phyloP scores from a whole-genome alignment of 257 asterid genomes.

The Solanum clarkiae region DNA sequence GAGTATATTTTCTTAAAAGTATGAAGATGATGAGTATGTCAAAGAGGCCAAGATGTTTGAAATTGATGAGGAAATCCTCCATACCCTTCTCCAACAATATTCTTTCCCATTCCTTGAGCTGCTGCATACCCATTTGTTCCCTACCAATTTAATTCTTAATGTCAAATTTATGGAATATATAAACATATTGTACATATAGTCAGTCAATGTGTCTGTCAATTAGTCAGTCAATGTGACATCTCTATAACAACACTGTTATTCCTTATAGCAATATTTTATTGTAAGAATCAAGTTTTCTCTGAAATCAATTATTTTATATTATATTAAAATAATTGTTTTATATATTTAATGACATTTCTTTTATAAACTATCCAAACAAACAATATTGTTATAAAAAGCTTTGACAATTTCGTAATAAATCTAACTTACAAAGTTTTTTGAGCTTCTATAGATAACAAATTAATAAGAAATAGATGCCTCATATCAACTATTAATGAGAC shows the following conservation, averaged over 20 bases:
- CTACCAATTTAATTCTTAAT: slow-evolving; percentile 15
- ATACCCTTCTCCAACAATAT: slow-evolving; percentile 31
- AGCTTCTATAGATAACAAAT: neutral
- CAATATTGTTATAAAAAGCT: too few species aligned
- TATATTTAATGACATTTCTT: too few species aligned
- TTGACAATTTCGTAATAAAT: neutral
- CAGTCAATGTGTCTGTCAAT: too few species aligned
- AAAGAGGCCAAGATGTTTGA: slow-evolving; percentile 65
- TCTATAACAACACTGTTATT: neutral
- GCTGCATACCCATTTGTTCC: slow-evolving; percentile 56
- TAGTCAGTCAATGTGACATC: neutral
- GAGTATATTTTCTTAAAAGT: neutral
- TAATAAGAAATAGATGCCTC: neutral
- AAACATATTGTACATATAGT: too few species aligned
- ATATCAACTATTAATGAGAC: neutral
- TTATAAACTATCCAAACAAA: too few species aligned
- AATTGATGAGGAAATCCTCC: slow-evolving; percentile 58
- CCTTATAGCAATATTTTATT: too few species aligned
- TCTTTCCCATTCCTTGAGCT: slow-evolving; percentile 50
- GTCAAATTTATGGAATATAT: neutral
- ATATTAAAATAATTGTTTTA: too few species aligned
- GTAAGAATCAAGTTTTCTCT: neutral
- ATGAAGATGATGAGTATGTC: neutral
- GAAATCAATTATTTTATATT: too few species aligned
- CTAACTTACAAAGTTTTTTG: neutral